These are phyloP conservation scores for Scortechinia acanthostroma DNA, from an alignment of 2,329 filamentous ascomycete species.

Conservation along the genomic window DNA sequence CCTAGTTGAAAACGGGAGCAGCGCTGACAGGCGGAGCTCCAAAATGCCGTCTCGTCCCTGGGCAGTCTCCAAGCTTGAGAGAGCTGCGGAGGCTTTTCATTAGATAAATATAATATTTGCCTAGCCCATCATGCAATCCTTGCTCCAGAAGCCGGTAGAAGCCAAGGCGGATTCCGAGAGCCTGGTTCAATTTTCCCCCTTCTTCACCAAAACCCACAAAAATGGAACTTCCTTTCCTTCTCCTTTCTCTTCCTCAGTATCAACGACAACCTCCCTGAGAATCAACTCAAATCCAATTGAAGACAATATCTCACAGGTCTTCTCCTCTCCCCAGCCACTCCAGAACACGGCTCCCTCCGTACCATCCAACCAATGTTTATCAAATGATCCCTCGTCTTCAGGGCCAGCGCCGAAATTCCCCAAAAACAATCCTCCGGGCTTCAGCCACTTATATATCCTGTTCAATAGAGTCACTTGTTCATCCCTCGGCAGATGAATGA, in stretches of 20 bases:
- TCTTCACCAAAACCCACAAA: neutral
- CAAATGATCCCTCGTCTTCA: constrained; percentile 8
- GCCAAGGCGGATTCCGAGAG: too few relatives aligned
- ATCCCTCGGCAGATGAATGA: constrained; percentile 30
- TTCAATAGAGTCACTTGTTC: constrained; percentile 26
- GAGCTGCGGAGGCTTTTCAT: too few relatives aligned
- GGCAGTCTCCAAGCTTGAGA: too few relatives aligned
- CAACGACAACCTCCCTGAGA: constrained; percentile 9
- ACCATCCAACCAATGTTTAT: constrained; percentile 20
- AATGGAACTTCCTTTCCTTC: neutral
- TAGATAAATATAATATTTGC: too few relatives aligned
- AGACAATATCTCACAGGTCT: constrained; percentile 9
- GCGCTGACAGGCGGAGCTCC: too few relatives aligned
- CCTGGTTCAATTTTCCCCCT: too few relatives aligned
- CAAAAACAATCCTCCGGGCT: constrained; percentile 29
- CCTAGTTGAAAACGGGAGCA: too few relatives aligned
- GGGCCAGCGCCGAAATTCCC: constrained; percentile 20
- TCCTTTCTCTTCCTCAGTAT: neutral
- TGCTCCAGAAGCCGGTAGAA: too few relatives aligned
- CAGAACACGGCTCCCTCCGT: constrained; percentile 12
- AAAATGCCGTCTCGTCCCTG: too few relatives aligned
- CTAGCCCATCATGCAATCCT: too few relatives aligned
- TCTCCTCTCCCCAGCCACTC: constrained; percentile 8
- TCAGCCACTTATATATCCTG: constrained; percentile 27
- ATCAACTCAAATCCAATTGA: constrained; percentile 15